These are phyloP conservation scores for Paraphoma chrysanthemicola DNA, from an alignment of 2,329 filamentous ascomycete genomes.

Conservation along the genomic window DNA sequence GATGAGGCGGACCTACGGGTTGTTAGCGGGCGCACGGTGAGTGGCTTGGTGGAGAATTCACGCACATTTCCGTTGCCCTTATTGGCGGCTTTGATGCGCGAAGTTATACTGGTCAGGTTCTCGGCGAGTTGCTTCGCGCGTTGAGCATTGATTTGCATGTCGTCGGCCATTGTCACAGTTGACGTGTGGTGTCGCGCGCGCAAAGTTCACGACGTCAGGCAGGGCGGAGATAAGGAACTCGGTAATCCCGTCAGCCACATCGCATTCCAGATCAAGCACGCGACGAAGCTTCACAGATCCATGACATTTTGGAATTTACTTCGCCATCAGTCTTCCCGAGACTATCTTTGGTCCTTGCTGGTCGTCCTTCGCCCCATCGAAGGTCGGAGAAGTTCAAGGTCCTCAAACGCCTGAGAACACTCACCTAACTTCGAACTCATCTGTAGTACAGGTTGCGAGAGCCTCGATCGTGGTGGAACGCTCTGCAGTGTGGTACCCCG, in stretches of 20 bases:
- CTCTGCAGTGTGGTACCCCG: not conserved
- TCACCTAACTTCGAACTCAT: constrained; percentile 5
- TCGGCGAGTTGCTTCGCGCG: constrained; percentile 55
- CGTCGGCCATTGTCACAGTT: constrained; percentile 39
- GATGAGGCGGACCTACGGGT: constrained; percentile 76
- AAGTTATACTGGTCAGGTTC: constrained; percentile 51
- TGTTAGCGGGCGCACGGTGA: constrained; percentile 8
- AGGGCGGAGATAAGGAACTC: constrained; percentile 12
- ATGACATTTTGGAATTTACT: too few relatives aligned
- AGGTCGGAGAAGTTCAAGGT: not conserved
- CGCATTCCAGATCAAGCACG: too few relatives aligned
- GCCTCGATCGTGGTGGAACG: not conserved
- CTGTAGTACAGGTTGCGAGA: not conserved
- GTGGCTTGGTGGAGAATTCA: not conserved
- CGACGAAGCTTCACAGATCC: too few relatives aligned
- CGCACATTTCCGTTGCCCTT: constrained; percentile 40
- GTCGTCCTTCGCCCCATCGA: not conserved
- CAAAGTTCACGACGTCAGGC: constrained; percentile 26
- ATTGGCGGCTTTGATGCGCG: constrained; percentile 51
- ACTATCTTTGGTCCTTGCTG: too few relatives aligned
- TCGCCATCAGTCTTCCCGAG: too few relatives aligned
- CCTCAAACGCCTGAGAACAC: not conserved
- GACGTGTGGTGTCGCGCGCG: constrained; percentile 14
- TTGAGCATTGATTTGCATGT: constrained; percentile 51
- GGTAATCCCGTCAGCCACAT: constrained; percentile 19